Evolutionary conservation across 192 early-diverging fungal species (phyloP).

Genomic region (Podila horticola): DNA sequence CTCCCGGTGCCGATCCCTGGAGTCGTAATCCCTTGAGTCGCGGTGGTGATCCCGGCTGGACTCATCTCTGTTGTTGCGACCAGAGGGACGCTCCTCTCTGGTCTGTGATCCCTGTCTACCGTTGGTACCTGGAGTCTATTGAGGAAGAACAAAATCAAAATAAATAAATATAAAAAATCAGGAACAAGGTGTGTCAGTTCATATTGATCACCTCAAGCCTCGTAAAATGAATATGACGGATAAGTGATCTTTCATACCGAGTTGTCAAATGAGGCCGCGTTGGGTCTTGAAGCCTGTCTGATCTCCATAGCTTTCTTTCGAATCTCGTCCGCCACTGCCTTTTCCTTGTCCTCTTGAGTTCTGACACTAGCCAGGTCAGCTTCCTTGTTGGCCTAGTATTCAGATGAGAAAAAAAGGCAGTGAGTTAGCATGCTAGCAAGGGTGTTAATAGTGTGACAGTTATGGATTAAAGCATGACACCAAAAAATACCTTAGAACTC

Average conservation of each 20-base stretch:
- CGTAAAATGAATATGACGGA: neutral
- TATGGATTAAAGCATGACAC: no score
- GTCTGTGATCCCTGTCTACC: no score
- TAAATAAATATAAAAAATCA: neutral
- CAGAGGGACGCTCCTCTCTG: no score
- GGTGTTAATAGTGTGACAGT: no score
- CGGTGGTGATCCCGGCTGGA: no score
- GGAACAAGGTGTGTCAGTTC: neutral
- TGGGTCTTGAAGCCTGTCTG: slow-evolving; percentile 21
- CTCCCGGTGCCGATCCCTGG: slow-evolving; percentile 9
- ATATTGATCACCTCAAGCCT: slow-evolving; percentile 3
- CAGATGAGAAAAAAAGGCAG: no score
- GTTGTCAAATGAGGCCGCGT: slow-evolving; percentile 16
- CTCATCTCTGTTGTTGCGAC: no score
- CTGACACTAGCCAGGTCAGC: slow-evolving; percentile 38
- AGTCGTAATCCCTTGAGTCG: slow-evolving; percentile 10
- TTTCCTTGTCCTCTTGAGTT: slow-evolving; percentile 55
- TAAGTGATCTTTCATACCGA: slow-evolving; percentile 7
- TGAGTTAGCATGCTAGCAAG: neutral
- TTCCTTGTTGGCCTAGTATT: slow-evolving; percentile 50
- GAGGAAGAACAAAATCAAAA: no score
- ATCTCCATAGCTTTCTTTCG: slow-evolving; percentile 41
- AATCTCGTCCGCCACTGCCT: slow-evolving; percentile 46
- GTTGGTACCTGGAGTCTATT: no score
- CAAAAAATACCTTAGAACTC: slow-evolving; percentile 52